These are phyloP conservation scores for Phytophthora syringae DNA, from an alignment of 352 stramenopile species.

Conservation along the genomic window DNA sequence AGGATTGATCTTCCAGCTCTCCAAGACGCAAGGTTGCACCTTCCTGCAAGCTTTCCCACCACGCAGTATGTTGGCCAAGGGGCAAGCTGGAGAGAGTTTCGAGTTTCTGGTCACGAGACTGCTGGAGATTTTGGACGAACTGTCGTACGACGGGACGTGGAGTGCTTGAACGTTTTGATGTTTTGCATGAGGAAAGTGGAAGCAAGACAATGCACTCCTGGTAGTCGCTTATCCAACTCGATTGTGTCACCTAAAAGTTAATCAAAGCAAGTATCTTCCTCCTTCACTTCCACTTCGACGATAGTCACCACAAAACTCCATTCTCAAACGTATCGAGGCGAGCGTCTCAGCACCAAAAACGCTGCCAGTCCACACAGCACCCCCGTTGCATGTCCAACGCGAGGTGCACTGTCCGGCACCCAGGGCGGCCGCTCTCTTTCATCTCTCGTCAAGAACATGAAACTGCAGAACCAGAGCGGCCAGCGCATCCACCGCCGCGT, in stretches of 20 bases:
- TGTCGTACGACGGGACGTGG: not conserved
- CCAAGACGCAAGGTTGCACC: not conserved
- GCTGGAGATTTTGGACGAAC: slow-evolving; percentile 3
- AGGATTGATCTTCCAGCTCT: slow-evolving; percentile 6
- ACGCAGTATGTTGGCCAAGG: not conserved
- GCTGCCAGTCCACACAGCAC: slow-evolving; percentile 22
- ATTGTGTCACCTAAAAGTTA: not conserved
- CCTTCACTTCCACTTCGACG: not conserved
- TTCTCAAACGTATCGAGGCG: slow-evolving; percentile 11
- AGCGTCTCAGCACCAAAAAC: slow-evolving; percentile 23
- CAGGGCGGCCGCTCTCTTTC: slow-evolving; percentile 11
- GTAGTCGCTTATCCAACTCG: not conserved
- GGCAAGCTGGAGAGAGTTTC: not conserved
- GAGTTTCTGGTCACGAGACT: slow-evolving; percentile 4
- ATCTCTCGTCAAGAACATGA: slow-evolving; percentile 24
- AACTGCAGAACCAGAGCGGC: slow-evolving; percentile 27
- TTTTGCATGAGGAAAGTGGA: not conserved
- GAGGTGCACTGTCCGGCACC: slow-evolving; percentile 8
- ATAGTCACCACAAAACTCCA: not conserved
- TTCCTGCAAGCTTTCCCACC: not conserved
- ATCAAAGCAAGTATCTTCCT: not conserved
- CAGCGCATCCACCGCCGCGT: slow-evolving; percentile 26
- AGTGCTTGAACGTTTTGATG: not conserved
- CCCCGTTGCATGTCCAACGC: slow-evolving; percentile 18
- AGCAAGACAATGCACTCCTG: not conserved